Evolutionary conservation across 116 monocot species (phyloP), one percentile per base, ranked within the genome.

Genomic region (Cymodocea nodosa): DNA sequence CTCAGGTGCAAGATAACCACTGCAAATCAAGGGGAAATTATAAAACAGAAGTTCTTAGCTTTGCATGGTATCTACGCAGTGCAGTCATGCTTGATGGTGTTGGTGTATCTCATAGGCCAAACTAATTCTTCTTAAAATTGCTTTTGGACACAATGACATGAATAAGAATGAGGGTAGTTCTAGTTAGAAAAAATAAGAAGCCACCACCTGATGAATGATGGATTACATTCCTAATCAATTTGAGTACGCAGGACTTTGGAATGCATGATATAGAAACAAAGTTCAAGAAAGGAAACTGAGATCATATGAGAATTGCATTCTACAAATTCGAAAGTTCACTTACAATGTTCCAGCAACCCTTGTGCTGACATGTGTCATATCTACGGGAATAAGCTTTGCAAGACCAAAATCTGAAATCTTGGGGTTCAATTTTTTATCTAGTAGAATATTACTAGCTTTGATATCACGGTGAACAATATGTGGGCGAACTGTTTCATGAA

Each of bases 401-500:
- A 93, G 78, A 56, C 93, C 93, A 76, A 93, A 93, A 80, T 93
- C 89, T 50, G 93, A 77, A 59, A 93, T 89, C 49, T 80, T 88
- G 23, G 93, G 86, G 1, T 74, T 82, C 20, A 93, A 80, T 70
- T 86, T 72, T 52, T 73, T 80, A 67, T 88, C 88, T 3, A 93
- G 81, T 68, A 93, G 85, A 63, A 93, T 76, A 58, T 93, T 93
- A 69, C 88, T 85, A 5, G 89, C 88, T 67, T 93, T 93, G 13
- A 93, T 93, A 77, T 88, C 93, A 11, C 93, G 79, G 72, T 93
- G 93, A 18, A 93, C 71, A 50, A 93, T 82, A 62, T 59, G 83
- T 0, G 93, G 93, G 0, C 54, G 63, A n/a, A 84, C 60, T 65
- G 79, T 73, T 57, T 93, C 89, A 51, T 93, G 93, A 64, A 93